Evolutionary conservation across 805 yeast genomes (phyloP), one percentile per base, ranked within the genome.

Genomic region (Lipomyces starkeyi): DNA sequence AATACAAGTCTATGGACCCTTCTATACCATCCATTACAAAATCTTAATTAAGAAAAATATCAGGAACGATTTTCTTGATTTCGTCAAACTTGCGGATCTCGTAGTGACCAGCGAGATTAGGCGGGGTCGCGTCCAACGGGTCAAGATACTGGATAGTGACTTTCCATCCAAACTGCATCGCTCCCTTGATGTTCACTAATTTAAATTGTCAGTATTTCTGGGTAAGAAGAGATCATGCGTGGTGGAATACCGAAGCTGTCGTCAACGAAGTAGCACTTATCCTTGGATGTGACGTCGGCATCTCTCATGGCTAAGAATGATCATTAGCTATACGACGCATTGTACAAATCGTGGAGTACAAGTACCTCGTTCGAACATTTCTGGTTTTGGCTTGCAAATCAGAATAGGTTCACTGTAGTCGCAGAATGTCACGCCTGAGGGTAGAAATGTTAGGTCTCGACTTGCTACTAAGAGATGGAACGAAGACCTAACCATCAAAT

Each of bases 321-420:
- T 8, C 13, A n/a, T 22, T 34, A 27, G n/a, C 14, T 7, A n/a
- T 17, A 32, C 13, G 22, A 25, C n/a, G 20, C 9, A 25, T n/a
- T 7, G 40, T n/a, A n/a, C 8, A 17, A 17, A 17, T 8, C 59
- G 11, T 6, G 59, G 40, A 20, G 43, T n/a, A 37, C 13, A 49
- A 49, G 6, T 57, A n/a, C 90, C 91, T 65, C 82, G 84, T 49
- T 85, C 83, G 76, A 88, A 94, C 74, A 88, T 87, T 63, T 80
- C 82, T 22, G 82, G 80, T 87, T 91, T 91, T n/a, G 99, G 99
- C 80, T 94, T 94, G 80, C 98, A 95, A 40, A 89, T 80, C 66
- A 94, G 83, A 64, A 86, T 87, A 61, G 81, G 75, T 60, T 87
- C 81, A 14, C 76, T 72, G 76, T 95, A 95, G 80, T 95, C 97